Percentiles rank a stretch among this genome's conserved stretches.
Evolutionary conservation across 495 filamentous ascomycete genomes (phyloP).

Genomic region (Penicillium verhagenii): DNA sequence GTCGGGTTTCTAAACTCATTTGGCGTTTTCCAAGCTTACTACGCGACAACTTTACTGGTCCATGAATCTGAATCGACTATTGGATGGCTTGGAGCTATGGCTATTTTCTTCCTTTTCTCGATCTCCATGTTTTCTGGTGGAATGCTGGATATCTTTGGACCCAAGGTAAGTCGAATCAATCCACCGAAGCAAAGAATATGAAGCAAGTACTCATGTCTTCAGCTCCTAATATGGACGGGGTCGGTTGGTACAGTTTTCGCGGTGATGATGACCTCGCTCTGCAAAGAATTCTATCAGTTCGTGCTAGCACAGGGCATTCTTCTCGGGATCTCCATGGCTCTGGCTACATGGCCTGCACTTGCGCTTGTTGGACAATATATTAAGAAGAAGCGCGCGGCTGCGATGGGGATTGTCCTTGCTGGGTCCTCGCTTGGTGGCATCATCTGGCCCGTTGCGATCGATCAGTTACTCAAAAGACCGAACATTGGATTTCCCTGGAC

Average conservation of each 20-base stretch:
- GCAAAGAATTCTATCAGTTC: constrained; percentile 59
- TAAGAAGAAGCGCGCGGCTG: constrained; percentile 49
- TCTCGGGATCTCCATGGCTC: constrained; percentile 46
- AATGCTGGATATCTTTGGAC: constrained; percentile 41
- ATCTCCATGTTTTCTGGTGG: constrained; percentile 33
- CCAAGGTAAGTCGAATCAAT: constrained; percentile 20
- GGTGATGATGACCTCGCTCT: constrained; percentile 59
- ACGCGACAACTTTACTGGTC: constrained; percentile 48
- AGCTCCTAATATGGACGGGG: constrained; percentile 32
- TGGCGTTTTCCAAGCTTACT: constrained; percentile 63
- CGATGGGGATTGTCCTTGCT: constrained; percentile 52
- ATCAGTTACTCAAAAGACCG: constrained; percentile 29
- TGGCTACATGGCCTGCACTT: constrained; percentile 52
- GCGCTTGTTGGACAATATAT: constrained; percentile 56
- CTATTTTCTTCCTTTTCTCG: constrained; percentile 39
- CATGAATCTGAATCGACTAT: constrained; percentile 48
- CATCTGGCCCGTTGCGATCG: constrained; percentile 45
- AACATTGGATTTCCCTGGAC: constrained; percentile 49
- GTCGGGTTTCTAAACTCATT: constrained; percentile 56
- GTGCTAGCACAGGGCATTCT: constrained; percentile 61
- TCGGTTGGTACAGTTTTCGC: constrained; percentile 37
- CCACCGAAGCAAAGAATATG: too few species aligned
- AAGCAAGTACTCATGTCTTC: not conserved
- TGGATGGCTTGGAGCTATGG: constrained; percentile 60
- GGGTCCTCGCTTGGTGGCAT: constrained; percentile 61